A percentile compares a stretch with the other conserved stretches of the same genome.
phyloP scores from a whole-genome alignment of 2,329 filamentous ascomycete species.

The Colletotrichum neosansevieriae region DNA sequence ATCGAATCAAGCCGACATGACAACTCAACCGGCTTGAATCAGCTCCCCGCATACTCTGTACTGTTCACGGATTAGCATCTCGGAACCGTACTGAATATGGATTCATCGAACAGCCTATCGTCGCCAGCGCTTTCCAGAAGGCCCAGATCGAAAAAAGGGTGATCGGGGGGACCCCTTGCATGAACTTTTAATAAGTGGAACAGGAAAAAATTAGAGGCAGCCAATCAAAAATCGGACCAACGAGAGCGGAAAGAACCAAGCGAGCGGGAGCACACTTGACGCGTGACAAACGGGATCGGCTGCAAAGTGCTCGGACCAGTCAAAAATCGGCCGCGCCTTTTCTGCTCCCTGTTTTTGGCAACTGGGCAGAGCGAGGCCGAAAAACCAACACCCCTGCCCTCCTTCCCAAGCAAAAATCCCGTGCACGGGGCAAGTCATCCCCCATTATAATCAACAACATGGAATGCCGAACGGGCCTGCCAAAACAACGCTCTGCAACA shows the following conservation, averaged over 20 bases:
- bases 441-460: constrained; percentile 14
- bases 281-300: constrained; percentile 23
- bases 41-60: too few relatives aligned
- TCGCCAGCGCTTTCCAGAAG: neutral
- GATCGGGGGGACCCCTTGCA: constrained; percentile 30
- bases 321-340: constrained; percentile 2
- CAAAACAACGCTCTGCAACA: constrained; percentile 19
- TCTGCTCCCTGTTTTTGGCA: constrained; percentile 20
- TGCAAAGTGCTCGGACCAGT: constrained; percentile 25
- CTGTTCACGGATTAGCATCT: too few relatives aligned
- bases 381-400: neutral
- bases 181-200: constrained; percentile 9
- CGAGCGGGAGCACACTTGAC: constrained; percentile 9
- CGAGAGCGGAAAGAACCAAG: constrained; percentile 1
- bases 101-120: neutral
- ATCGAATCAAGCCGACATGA: neutral
- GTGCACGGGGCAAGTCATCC: constrained; percentile 28
- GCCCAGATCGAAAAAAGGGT: neutral
- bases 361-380: neutral
- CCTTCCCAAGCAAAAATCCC: constrained; percentile 23
- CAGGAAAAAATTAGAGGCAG: neutral
- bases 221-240: constrained; percentile 38
- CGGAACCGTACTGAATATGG: too few relatives aligned
- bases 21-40: neutral
- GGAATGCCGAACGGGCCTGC: constrained; percentile 27